These are phyloP conservation scores for Epichloe bromicola DNA, from an alignment of 2,329 filamentous ascomycete genomes.

Conservation along the genomic window DNA sequence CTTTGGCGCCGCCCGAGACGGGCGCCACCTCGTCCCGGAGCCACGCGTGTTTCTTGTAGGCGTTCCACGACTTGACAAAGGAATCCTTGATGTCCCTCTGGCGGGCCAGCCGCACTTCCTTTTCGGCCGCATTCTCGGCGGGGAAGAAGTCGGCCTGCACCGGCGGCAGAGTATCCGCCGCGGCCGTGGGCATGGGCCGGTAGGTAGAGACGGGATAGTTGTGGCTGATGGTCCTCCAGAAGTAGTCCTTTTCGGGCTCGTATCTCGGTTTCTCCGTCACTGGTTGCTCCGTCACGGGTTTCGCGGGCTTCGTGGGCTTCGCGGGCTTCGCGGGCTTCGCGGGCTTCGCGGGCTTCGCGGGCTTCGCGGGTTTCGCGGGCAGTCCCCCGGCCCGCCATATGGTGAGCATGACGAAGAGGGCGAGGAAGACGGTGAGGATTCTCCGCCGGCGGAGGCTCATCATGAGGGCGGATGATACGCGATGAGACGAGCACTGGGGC, in stretches of 20 bases:
- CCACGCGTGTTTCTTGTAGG: conserved; percentile 41
- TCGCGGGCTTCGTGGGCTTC: background rate
- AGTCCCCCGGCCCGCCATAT: conserved; percentile 1
- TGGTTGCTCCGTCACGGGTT: background rate
- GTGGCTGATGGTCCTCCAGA: conserved; percentile 11
- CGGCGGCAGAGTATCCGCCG: conserved; percentile 1
- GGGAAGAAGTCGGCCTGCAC: conserved; percentile 7
- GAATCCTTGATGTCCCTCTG: conserved; percentile 27
- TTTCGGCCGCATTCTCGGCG: conserved; percentile 8
- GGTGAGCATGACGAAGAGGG: conserved; percentile 4
- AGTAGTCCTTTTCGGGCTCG: conserved; percentile 8
- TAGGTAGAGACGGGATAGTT: conserved; percentile 9
- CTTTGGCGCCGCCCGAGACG: conserved; percentile 31
- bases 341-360: background rate
- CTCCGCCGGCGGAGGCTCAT: conserved; percentile 5
- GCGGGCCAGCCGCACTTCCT: conserved; percentile 20
- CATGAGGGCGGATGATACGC: conserved; percentile 1
- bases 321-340: background rate
- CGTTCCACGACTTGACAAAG: conserved; percentile 33
- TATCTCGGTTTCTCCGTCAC: conserved; percentile 2
- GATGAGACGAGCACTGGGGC: background rate
- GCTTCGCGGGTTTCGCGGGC: no score
- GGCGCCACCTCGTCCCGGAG: conserved; percentile 38
- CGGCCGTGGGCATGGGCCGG: conserved; percentile 6
- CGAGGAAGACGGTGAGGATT: conserved; percentile 2